Base-by-base conservation (phyloP, 352 stramenopile genomes). In the Phytophthora idaei region DNA sequence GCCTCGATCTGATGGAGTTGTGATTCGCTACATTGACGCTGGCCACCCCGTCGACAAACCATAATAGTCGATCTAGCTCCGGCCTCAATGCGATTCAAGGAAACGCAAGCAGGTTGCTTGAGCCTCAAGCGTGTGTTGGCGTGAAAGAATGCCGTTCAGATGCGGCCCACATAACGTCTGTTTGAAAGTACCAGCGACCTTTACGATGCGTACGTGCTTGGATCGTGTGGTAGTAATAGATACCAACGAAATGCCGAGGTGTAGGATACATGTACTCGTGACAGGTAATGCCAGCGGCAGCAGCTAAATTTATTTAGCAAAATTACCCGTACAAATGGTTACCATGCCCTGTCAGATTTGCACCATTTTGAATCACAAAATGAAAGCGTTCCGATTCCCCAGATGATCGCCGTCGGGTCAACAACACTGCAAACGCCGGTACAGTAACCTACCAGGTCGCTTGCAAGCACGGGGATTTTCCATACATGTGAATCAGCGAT, bases 401-500 rank as follows among this genome's bases (percentile, higher is more conserved):
- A 69, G 36, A 69, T 64, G 61, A 57, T 25, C 36, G 36, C 36
- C 36, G 54, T 58, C n/a, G 46, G 56, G 39, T 48, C 53, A 50
- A 44, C 28, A 57, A 14, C 5, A 17, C 34, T 54, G 51, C 45
- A 58, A 21, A 57, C 29, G 46, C 36, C 58, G 29, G 58, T 54
- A 36, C 32, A 9, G 48, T 51, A 41, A 59, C 54, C 45, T 69
- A 63, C 44, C 52, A 62, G 52, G 12, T 10, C 21, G 44, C 10
- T 12, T 68, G 36, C 61, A 68, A 55, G 50, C 51, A 56, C 21
- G 21, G 51, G 36, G 36, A 50, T 48, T 32, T 57, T 49, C 57
- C 32, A 50, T 57, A 31, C 57, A 21, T 21, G 21, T 21, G 21
- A 21, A 21, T 21, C 21, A 21, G 21, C 21, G 21, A 21, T 21